Percentiles rank a stretch among this genome's conserved stretches.
Evolutionary conservation across 768 basidiomycete genomes (phyloP).

Genomic region (Termitomyces sp.): DNA sequence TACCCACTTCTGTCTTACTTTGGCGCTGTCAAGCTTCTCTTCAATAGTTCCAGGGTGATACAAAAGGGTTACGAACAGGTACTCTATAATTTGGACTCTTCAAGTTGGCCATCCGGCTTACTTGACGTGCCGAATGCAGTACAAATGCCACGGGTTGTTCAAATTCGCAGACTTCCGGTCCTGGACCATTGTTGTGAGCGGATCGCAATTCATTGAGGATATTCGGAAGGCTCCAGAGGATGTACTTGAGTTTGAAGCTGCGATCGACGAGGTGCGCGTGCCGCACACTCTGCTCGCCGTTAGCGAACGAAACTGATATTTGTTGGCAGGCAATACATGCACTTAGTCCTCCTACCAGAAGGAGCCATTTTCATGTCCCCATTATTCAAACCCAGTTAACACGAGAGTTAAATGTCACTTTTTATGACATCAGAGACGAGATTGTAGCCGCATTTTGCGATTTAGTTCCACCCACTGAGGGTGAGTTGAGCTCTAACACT

Average conservation of each 20-base stretch:
- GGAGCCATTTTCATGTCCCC: slow-evolving; percentile 16
- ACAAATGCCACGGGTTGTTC: slow-evolving; percentile 4
- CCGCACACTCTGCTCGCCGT: not conserved
- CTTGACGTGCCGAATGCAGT: not conserved
- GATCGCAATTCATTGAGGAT: slow-evolving; percentile 24
- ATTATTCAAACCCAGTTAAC: slow-evolving; percentile 16
- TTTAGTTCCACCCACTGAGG: not conserved
- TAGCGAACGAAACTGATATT: not conserved
- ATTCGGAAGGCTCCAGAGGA: slow-evolving; percentile 29
- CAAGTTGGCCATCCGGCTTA: too few relatives aligned
- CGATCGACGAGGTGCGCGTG: slow-evolving; percentile 23
- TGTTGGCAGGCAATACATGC: slow-evolving; percentile 10
- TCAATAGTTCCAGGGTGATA: slow-evolving; percentile 6
- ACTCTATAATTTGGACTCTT: too few relatives aligned
- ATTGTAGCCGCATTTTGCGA: slow-evolving; percentile 2
- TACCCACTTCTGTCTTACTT: slow-evolving; percentile 7
- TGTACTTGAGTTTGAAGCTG: slow-evolving; percentile 23
- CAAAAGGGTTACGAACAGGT: slow-evolving; percentile 14
- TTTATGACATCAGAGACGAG: slow-evolving; percentile 9
- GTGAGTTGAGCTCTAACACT: not conserved
- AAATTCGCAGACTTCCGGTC: slow-evolving; percentile 11
- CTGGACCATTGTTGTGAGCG: slow-evolving; percentile 29
- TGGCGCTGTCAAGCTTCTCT: slow-evolving; percentile 4
- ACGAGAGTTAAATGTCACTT: slow-evolving; percentile 3
- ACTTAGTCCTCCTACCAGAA: slow-evolving; percentile 5